Conservation (phyloP, 805 yeast species). For the Schwanniomyces polymorphus region DNA sequence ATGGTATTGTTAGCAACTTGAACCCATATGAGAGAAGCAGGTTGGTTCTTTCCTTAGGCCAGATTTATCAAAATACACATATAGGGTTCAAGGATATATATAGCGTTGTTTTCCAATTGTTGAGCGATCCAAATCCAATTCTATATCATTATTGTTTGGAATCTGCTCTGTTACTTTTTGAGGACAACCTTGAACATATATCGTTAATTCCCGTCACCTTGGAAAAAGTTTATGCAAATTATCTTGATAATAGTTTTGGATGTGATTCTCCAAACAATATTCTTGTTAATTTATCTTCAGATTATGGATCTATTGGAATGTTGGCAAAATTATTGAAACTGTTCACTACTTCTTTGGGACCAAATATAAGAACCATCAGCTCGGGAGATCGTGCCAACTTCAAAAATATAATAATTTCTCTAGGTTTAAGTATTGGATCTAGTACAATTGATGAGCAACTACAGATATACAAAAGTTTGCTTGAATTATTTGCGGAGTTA, state of each 20-base stretch:
- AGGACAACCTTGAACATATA: slow-evolving; percentile 50
- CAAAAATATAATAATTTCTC: slow-evolving; percentile 25
- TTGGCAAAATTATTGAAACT: slow-evolving; percentile 26
- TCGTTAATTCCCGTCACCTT: slow-evolving; percentile 43
- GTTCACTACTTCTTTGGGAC: slow-evolving; percentile 38
- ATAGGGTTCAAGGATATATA: slow-evolving; percentile 41
- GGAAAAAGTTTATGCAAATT: slow-evolving; percentile 22
- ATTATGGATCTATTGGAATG: slow-evolving; percentile 26
- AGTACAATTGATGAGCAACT: slow-evolving; percentile 23
- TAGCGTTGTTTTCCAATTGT: slow-evolving; percentile 58
- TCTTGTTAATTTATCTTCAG: slow-evolving; percentile 36
- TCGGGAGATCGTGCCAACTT: slow-evolving; percentile 17
- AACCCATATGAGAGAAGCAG: slow-evolving; percentile 62
- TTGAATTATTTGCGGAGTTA: slow-evolving; percentile 34
- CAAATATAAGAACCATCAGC: slow-evolving; percentile 27
- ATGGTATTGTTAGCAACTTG: slow-evolving; percentile 61
- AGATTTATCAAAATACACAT: slow-evolving; percentile 26
- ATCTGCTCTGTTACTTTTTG: slow-evolving; percentile 56
- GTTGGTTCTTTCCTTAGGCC: slow-evolving; percentile 27
- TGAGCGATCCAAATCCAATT: slow-evolving; percentile 80
- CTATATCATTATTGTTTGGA: slow-evolving; percentile 75
- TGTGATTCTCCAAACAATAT: slow-evolving; percentile 31
- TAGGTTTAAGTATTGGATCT: slow-evolving; percentile 33
- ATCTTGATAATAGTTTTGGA: slow-evolving; percentile 38
- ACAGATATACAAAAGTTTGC: slow-evolving; percentile 20